Evolutionary conservation across 805 yeast genomes (phyloP).

Genomic region (Candida piceae): DNA sequence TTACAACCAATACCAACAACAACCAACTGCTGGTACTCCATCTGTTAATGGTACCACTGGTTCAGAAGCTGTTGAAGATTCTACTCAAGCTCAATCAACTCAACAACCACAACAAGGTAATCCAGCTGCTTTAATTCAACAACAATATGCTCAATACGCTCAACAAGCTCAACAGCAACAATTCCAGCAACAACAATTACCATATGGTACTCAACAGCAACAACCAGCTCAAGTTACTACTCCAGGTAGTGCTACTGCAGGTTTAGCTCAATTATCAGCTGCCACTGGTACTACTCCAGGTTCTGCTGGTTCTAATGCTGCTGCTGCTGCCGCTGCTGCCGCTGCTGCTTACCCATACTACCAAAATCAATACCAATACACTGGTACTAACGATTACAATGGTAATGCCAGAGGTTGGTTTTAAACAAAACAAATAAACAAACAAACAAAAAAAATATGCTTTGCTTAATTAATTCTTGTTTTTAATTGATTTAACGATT

Average conservation of each 20-base stretch:
- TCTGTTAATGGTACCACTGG: constrained; percentile 5
- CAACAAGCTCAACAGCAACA: constrained; percentile 16
- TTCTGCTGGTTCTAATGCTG: constrained; percentile 14
- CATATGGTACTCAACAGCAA: constrained; percentile 2
- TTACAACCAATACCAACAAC: constrained; percentile 25
- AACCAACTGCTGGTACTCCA: constrained; percentile 10
- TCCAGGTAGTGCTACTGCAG: constrained; percentile 12
- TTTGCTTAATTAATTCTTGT: too few relatives aligned
- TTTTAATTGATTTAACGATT: too few relatives aligned
- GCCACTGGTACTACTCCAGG: constrained; percentile 10
- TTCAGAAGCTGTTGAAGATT: constrained; percentile 7
- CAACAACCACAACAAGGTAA: constrained; percentile 16
- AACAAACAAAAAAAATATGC: too few relatives aligned
- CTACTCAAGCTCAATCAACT: constrained; percentile 1
- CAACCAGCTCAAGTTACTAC: constrained; percentile 10
- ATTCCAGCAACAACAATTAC: constrained; percentile 8
- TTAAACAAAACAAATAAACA: constrained; percentile 3
- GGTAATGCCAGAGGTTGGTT: constrained; percentile 24
- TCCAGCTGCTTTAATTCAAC: constrained; percentile 22
- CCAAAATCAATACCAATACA: constrained; percentile 22
- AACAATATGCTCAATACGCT: constrained; percentile 21
- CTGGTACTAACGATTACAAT: constrained; percentile 17
- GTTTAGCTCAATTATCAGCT: constrained; percentile 3
- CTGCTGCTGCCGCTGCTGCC: constrained; percentile 10
- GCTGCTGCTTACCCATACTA: constrained; percentile 21